Evolutionary conservation across 345 rosid species (phyloP).

Genomic region (Hypericum perforatum): DNA sequence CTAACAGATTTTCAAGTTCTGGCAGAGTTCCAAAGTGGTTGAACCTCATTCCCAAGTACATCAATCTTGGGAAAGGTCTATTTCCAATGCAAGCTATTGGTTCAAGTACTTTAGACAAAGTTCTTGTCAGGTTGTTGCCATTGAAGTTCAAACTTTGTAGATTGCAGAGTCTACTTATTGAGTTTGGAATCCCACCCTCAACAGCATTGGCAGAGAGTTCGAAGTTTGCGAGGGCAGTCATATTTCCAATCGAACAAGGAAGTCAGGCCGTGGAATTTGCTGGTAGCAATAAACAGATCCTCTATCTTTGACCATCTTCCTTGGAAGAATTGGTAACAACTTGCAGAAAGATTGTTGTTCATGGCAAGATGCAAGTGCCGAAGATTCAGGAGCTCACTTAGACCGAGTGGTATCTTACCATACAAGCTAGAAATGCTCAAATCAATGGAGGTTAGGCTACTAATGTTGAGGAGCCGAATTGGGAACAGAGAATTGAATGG

Average conservation of each 20-base stretch:
- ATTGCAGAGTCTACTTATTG: background rate
- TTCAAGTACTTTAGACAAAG: background rate
- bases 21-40: background rate
- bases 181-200: background rate
- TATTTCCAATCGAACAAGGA: slow-evolving; percentile 1
- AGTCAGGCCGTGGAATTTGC: background rate
- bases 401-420: slow-evolving; percentile 32
- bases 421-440: slow-evolving; percentile 5
- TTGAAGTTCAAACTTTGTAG: background rate
- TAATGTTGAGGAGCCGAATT: slow-evolving; percentile 10
- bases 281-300: background rate
- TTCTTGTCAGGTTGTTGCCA: background rate
- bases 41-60: background rate
- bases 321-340: background rate
- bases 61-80: background rate
- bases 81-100: background rate
- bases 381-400: slow-evolving; percentile 1
- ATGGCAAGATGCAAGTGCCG: background rate
- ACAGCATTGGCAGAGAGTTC: background rate
- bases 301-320: background rate
- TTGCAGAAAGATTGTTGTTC: background rate
- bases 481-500: slow-evolving; percentile 12
- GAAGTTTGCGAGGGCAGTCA: background rate
- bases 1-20: background rate
- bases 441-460: slow-evolving; percentile 13